Conservation (phyloP, 352 stramenopile species). For the Globisporangium acanthophoron region DNA sequence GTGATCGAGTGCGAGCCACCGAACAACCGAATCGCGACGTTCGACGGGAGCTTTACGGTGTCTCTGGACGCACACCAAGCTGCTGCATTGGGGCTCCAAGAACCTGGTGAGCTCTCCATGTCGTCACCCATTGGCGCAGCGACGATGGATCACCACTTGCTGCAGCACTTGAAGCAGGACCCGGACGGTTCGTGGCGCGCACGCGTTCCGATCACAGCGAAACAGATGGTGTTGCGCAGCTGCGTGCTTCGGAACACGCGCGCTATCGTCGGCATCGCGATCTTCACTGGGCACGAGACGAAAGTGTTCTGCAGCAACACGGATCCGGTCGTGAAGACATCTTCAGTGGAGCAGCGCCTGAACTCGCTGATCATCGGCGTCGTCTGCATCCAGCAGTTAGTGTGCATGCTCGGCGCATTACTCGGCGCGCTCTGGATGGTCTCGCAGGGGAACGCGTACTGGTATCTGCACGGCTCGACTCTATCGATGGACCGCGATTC, state of each 20-base stretch:
- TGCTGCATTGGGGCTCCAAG: conserved; percentile 23
- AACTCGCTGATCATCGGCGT: conserved; percentile 71
- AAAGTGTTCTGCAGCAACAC: conserved; percentile 85
- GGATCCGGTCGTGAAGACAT: conserved; percentile 70
- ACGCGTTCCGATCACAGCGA: conserved; percentile 62
- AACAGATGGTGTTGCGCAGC: conserved; percentile 88
- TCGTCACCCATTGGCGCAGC: not conserved
- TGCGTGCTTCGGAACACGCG: conserved; percentile 86
- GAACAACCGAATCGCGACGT: conserved; percentile 83
- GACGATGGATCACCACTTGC: conserved; percentile 7
- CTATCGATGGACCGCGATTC: not conserved
- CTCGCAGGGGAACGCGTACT: conserved; percentile 48
- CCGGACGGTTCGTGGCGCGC: conserved; percentile 31
- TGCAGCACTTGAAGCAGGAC: conserved; percentile 21
- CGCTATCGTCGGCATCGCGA: conserved; percentile 74
- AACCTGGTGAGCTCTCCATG: not conserved
- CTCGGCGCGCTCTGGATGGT: conserved; percentile 72
- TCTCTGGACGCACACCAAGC: conserved; percentile 30
- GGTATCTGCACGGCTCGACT: conserved; percentile 40
- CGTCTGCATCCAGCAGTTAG: conserved; percentile 67
- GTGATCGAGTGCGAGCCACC: conserved; percentile 70
- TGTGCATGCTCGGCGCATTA: conserved; percentile 61
- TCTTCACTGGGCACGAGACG: conserved; percentile 87
- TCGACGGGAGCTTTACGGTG: conserved; percentile 68
- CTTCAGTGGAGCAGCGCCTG: conserved; percentile 65